Conservation (phyloP, 441 rosid species). For the Pelargonium australe region DNA sequence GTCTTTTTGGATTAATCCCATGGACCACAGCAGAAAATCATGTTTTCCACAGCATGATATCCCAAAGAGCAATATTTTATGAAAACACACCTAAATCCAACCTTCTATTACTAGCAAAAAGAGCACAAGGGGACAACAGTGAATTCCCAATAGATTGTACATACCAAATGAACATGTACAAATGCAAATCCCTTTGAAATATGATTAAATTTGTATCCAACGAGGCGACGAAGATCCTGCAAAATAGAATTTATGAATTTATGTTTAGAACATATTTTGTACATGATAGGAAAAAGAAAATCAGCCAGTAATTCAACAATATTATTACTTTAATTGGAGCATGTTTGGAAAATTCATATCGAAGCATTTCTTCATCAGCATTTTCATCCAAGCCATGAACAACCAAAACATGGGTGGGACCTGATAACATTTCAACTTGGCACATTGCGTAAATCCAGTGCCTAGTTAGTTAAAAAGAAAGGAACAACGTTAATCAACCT, state of each 20-base stretch:
- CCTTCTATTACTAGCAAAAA: no score
- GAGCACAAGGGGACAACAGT: no score
- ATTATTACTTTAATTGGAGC: slow-evolving; percentile 81
- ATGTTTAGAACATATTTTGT: background rate
- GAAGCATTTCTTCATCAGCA: slow-evolving; percentile 97
- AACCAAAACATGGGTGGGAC: slow-evolving; percentile 95
- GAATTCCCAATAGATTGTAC: slow-evolving; percentile 20
- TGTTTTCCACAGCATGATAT: background rate
- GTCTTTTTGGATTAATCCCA: no score
- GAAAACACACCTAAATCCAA: no score
- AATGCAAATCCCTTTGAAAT: slow-evolving; percentile 96
- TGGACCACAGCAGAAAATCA: no score
- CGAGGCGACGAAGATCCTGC: slow-evolving; percentile 99
- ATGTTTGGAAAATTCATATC: slow-evolving; percentile 94
- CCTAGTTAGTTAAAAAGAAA: slow-evolving; percentile 18
- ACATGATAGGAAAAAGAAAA: slow-evolving; percentile 8
- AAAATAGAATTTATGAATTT: slow-evolving; percentile 16
- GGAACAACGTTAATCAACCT: slow-evolving; percentile 43
- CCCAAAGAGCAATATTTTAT: background rate
- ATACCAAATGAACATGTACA: slow-evolving; percentile 89
- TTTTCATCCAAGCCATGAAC: slow-evolving; percentile 97
- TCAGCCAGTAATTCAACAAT: background rate
- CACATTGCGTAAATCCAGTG: slow-evolving; percentile 14
- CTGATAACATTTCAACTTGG: slow-evolving; percentile 37
- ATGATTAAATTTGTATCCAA: slow-evolving; percentile 94